Evolutionary conservation across 805 yeast genomes (phyloP), one percentile per base, ranked within the genome.

Genomic region (Cyberlindnera galapagoensis): DNA sequence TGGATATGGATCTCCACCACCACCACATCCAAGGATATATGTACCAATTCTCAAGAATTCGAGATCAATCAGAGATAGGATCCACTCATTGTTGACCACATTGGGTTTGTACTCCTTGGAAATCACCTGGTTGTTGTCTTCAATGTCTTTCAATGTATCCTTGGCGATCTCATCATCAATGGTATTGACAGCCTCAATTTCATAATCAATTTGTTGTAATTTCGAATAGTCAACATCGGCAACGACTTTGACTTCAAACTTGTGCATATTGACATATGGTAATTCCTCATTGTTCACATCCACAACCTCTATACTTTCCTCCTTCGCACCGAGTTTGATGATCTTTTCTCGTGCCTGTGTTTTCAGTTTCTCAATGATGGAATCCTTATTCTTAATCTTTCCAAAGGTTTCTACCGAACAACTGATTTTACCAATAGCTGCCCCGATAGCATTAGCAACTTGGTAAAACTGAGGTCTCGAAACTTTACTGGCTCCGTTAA

Each of bases 401-500:
- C 49, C 52, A 31, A 49, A 43, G 0, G 39, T 29, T 11, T 49
- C 49, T 3, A 46, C 34, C 6, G 24, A 30, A 1, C 51, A 35
- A 17, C 69, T 60, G 8, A 69, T 51, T 37, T 65, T 66, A n/a
- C 69, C 69, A 46, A 67, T 51, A 4, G 72, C 72, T 13, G 74
- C 71, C 25, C 73, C 74, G 33, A 69, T 67, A 3, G 74, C 75
- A 51, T 69, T 69, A 6, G 73, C 73, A 22, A 68, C 71, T 30
- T 59, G 58, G 42, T 45, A 63, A 42, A 46, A 67, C 21, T 62
- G 62, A 4, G 72, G 72, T 36, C 65, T 53, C 28, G 59, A 43
- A 7, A 69, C 70, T 30, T 57, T 52, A 3, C 68, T 60, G 9
- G 71, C 69, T 19, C 73, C 72, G 10, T 52, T 54, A 11, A 65